Evolutionary conservation across 768 basidiomycete species (phyloP).

Genomic region (Collybiopsis luxurians): DNA sequence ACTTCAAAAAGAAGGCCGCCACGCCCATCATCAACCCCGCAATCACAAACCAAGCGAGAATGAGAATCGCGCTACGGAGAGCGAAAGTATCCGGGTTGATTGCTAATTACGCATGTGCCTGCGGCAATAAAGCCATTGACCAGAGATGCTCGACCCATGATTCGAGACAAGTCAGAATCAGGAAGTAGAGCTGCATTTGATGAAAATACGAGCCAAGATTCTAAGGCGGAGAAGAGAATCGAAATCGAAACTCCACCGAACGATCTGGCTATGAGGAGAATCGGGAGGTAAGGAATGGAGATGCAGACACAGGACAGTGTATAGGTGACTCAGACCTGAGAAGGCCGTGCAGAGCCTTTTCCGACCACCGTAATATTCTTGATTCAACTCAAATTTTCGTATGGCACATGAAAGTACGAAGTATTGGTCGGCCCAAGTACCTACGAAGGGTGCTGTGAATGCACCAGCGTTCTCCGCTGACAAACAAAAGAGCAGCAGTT

Average conservation of each 20-base stretch:
- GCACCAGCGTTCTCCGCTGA: slow-evolving; percentile 80
- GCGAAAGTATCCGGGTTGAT: slow-evolving; percentile 62
- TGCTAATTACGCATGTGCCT: slow-evolving; percentile 61
- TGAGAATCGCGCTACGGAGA: slow-evolving; percentile 58
- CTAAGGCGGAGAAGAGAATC: slow-evolving; percentile 74
- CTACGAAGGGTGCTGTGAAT: slow-evolving; percentile 65
- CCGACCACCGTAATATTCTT: slow-evolving; percentile 48
- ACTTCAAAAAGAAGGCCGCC: too few species aligned
- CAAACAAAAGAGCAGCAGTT: slow-evolving; percentile 67
- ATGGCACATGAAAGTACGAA: slow-evolving; percentile 31
- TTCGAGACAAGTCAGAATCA: slow-evolving; percentile 57
- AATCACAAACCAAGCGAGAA: slow-evolving; percentile 57
- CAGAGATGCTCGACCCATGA: slow-evolving; percentile 72
- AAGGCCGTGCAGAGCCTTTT: slow-evolving; percentile 67
- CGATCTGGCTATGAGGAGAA: slow-evolving; percentile 62
- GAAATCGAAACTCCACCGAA: slow-evolving; percentile 73
- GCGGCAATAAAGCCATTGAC: slow-evolving; percentile 74
- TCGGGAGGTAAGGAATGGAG: slow-evolving; percentile 50
- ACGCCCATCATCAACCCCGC: too few species aligned
- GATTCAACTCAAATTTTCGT: background rate
- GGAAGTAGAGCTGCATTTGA: slow-evolving; percentile 49
- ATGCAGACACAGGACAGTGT: slow-evolving; percentile 57
- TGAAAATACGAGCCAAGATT: slow-evolving; percentile 74
- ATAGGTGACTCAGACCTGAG: slow-evolving; percentile 70
- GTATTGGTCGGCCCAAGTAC: slow-evolving; percentile 79